Evolutionary conservation across 805 yeast species (phyloP), one percentile per base, ranked within the genome.

Genomic region (Saturnispora sanitii): DNA sequence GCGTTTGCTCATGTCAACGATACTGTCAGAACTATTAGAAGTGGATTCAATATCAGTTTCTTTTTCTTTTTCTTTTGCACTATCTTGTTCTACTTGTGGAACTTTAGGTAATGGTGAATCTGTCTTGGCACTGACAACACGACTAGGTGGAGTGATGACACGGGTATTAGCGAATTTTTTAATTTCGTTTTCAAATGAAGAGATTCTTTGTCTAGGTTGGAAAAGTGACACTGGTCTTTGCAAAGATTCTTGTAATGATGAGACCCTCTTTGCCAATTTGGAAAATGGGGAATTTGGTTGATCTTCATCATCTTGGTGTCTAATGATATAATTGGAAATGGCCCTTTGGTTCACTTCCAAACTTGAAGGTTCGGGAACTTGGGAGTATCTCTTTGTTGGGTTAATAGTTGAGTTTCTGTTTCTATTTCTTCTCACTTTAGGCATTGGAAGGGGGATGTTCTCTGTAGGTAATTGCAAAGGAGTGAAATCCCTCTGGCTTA

Each of bases 401-500:
- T 19, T 33, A 18, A 21, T 16, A n/a, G 27, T 25, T 8, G 31
- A 15, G 4, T 17, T 27, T 19, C 18, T 11, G 6, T 27, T 19
- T 33, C 29, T 33, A 21, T 11, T 25, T 11, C 7, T 21, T 18
- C 28, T 15, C 25, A 11, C 21, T 21, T 39, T 39, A 6, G 23
- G 29, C 15, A 17, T 26, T 6, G 11, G 16, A 1, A 39, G 20
- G 15, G 42, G 42, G 25, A 13, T 8, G 27, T 8, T 12, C 8
- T 27, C 30, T 27, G 30, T 12, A 7, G 30, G 6, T 12, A 27
- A n/a, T 6, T 7, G n/a, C 6, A 7, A 27, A 12, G n/a, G n/a
- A 23, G 33, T 34, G 33, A 53, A 56, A 40, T 58, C 64, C n/a
- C 39, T 43, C 2, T 41, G 38, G 11, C 38, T 37, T 7, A 58